These are phyloP conservation scores for Coemansia asiatica DNA, from an alignment of 192 early-diverging fungal genomes.

Conservation along the genomic window DNA sequence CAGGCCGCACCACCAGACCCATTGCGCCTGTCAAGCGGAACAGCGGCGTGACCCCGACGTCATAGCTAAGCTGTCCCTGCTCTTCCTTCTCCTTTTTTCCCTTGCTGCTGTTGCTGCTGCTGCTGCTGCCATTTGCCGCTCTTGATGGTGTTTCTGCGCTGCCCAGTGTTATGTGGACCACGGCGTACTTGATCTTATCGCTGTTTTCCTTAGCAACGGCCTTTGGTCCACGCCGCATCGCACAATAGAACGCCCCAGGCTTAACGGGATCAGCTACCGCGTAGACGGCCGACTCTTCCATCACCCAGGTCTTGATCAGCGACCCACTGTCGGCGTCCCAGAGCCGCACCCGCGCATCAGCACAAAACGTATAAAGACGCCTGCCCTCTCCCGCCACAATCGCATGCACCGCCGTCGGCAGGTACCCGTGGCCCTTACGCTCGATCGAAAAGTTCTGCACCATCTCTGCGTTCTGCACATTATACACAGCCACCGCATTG, in stretches of 20 bases:
- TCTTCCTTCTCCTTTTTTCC: background rate
- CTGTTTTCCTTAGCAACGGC: background rate
- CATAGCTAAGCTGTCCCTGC: background rate
- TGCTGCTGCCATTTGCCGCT: too few relatives aligned
- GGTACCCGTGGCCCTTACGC: slow-evolving; percentile 1
- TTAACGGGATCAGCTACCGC: slow-evolving; percentile 28
- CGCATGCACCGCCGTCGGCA: slow-evolving; percentile 23
- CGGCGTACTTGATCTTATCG: slow-evolving; percentile 17
- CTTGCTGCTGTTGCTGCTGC: background rate
- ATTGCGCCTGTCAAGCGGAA: slow-evolving; percentile 11
- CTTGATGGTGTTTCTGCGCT: background rate
- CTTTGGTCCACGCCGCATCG: slow-evolving; percentile 10
- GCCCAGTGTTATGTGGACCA: slow-evolving; percentile 18
- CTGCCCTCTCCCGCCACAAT: slow-evolving; percentile 22
- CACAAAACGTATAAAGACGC: slow-evolving; percentile 43
- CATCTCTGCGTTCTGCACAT: slow-evolving; percentile 50
- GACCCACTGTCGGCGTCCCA: slow-evolving; percentile 41
- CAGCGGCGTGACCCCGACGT: slow-evolving; percentile 11
- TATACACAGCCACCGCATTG: slow-evolving; percentile 47
- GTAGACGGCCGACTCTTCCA: slow-evolving; percentile 14
- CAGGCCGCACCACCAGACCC: slow-evolving; percentile 28
- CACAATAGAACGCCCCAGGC: slow-evolving; percentile 31
- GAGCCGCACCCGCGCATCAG: slow-evolving; percentile 27
- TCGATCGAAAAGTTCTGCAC: slow-evolving; percentile 42
- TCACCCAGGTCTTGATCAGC: slow-evolving; percentile 26